Conservation (phyloP, 768 basidiomycete genomes). For the Ramaria rubella region DNA sequence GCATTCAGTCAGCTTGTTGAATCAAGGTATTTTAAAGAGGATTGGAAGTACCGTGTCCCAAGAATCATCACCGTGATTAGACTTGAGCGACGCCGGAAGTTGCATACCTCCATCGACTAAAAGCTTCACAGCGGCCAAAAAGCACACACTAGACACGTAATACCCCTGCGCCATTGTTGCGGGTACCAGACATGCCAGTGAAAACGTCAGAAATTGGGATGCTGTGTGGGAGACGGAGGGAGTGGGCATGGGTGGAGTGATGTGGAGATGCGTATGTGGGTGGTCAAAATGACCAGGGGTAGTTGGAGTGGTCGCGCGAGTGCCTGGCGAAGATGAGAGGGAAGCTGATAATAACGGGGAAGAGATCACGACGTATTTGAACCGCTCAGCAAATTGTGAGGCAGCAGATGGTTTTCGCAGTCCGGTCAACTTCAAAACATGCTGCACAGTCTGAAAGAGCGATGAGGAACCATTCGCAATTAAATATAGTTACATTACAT, state of each 20-base stretch:
- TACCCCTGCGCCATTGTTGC: background rate
- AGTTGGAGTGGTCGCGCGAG: conserved; percentile 25
- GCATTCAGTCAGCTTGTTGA: background rate
- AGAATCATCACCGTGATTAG: conserved; percentile 6
- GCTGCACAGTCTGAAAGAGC: conserved; percentile 9
- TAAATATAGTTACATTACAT: conserved; percentile 29
- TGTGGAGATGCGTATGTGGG: conserved; percentile 35
- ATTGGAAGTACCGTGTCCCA: conserved; percentile 2
- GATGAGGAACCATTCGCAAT: conserved; percentile 32
- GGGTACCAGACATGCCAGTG: background rate
- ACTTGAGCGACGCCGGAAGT: background rate
- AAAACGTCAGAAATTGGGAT: background rate
- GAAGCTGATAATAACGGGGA: conserved; percentile 65
- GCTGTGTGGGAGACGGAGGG: conserved; percentile 4
- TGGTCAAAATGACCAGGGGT: conserved; percentile 34
- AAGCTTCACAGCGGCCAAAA: background rate
- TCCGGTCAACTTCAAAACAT: conserved; percentile 19
- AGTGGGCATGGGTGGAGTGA: conserved; percentile 4
- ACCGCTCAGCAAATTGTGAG: conserved; percentile 62
- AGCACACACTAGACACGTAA: background rate
- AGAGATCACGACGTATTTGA: conserved; percentile 80
- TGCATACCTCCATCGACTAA: background rate
- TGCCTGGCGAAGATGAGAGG: conserved; percentile 36
- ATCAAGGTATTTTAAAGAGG: background rate
- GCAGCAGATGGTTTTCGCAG: conserved; percentile 11